These are phyloP conservation scores for Populus tomentosa DNA, from an alignment of 441 rosid species.

Conservation along the genomic window DNA sequence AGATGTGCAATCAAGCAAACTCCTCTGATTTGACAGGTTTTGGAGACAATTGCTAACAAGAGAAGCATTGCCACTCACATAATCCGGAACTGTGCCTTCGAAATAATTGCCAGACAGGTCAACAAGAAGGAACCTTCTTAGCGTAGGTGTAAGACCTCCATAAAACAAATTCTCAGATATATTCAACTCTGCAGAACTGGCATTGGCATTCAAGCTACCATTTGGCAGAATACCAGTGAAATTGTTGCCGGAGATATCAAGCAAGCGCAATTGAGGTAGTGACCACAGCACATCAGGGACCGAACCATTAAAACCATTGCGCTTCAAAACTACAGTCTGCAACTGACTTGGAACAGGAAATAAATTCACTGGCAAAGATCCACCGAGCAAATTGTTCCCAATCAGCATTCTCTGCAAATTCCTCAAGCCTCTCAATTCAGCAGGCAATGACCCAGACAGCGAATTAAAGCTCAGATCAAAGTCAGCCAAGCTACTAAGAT, in stretches of 20 bases:
- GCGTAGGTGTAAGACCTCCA: conserved; percentile 50
- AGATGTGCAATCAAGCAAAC: conserved; percentile 43
- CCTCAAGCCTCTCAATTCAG: conserved; percentile 50
- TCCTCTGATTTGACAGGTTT: conserved; percentile 53
- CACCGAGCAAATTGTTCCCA: conserved; percentile 48
- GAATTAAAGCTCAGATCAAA: conserved; percentile 86
- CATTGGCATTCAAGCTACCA: conserved; percentile 30
- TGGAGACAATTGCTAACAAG: conserved; percentile 73
- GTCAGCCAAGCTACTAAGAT: conserved; percentile 51
- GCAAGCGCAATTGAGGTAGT: conserved; percentile 46
- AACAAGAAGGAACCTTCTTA: conserved; percentile 36
- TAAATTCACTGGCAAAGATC: conserved; percentile 49
- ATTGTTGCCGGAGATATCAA: conserved; percentile 76
- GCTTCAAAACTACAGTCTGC: conserved; percentile 44
- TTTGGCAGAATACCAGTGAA: conserved; percentile 65
- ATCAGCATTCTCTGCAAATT: conserved; percentile 54
- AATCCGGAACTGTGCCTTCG: conserved; percentile 65
- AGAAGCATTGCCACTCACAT: conserved; percentile 39
- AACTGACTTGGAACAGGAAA: conserved; percentile 44
- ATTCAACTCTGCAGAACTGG: conserved; percentile 38
- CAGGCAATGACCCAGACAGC: conserved; percentile 68
- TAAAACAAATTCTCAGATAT: conserved; percentile 70
- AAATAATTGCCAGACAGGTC: conserved; percentile 81
- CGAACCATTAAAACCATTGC: conserved; percentile 54
- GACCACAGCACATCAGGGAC: conserved; percentile 54